Base-by-base conservation (phyloP, 148 eudicot genomes). In the Vaccinium vitisidaea region DNA sequence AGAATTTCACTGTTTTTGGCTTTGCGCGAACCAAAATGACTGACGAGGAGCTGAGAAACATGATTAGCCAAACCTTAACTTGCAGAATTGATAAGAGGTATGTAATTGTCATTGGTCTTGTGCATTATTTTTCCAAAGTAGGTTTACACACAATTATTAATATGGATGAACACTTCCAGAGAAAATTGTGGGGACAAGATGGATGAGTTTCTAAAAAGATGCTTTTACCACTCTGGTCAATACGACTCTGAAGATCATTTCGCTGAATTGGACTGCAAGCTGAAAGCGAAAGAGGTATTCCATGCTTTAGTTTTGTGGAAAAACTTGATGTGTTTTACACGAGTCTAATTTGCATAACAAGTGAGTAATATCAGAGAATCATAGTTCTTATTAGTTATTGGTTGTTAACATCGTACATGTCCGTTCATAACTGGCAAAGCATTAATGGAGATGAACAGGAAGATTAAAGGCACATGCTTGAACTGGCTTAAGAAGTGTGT, bases 41-140 rank as follows among this genome's bases (percentile, higher is more conserved):
- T 0, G 94, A 94, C 80, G 95, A 90, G 74, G 94, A 92, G 87
- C 90, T 96, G 80, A 91, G 98, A 84, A 76, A 88, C 82, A 93
- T 91, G 92, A 92, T 94, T 75, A 91, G 93, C 81, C 50, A 67
- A 87, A 96, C 98, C 84, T 89, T 96, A 89, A 96, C 98, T 32
- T 94, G 98, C 79, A 89, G 98, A 75, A 91, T 96, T 63, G 98
- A 94, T 86, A 87, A 96, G 86, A 89, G 92, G 98, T 96, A 91
- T 63, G 36, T 6, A 19, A 55, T 39, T 30, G 70, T 63, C 43
- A 11, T 69, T 55, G 83, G 2, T 48, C 48, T 39, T 27, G 27
- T 69, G 69, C 18, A 54, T 8, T 49, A 16, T 63, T 80, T 75
- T 9, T 65, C 52, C 75, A 69, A 5, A 56, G 1, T 52, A 8